Evolutionary conservation across 345 rosid genomes (phyloP), one percentile per base, ranked within the genome.

Genomic region (Rhizophora mangle): DNA sequence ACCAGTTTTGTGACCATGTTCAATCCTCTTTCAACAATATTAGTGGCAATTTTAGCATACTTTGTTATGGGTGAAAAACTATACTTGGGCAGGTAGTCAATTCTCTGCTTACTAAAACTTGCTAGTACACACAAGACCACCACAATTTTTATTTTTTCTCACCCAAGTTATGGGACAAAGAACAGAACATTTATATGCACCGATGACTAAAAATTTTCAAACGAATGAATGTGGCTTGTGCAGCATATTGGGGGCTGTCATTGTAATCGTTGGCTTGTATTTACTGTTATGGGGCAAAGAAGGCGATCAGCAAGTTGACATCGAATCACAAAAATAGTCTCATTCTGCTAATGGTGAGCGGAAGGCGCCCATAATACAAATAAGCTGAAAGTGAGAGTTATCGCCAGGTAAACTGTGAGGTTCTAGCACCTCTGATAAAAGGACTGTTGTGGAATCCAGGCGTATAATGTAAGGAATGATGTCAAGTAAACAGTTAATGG

Each of bases 261-360:
- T 82, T 64, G 89, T 84, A 34, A 83, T 89, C 16, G 5, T 70
- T 39, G 96, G 90, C 51, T 64, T 89, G 26, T 87, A 89, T 72
- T 47, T 87, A 72, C 82, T 87, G 69, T 68, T 85, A 19, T 85
- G 92, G 92, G 96, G 92, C n/a, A 89, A 85, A 80, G 92, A 85
- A 57, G 81, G 58, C 7, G 87, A 81, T 29, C 60, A 2, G 47
- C 47, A 69, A 39, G 63, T 15, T 72, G 58, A 55, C 27, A 9
- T 43, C 10, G 61, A 74, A 62, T 62, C 72, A 31, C 60, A 63
- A 37, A 79, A 69, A 66, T 70, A 75, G 37, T 55, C 70, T 43
- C 15, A 43, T 39, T 61, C 63, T 0, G 37, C 63, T 19, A 16
- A 34, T 18, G 76, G 71, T 39, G 80, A 74, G 58, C 60, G 60